These are phyloP conservation scores for Penicillium vulpinum DNA, from an alignment of 2,329 filamentous ascomycete genomes.

Conservation along the genomic window DNA sequence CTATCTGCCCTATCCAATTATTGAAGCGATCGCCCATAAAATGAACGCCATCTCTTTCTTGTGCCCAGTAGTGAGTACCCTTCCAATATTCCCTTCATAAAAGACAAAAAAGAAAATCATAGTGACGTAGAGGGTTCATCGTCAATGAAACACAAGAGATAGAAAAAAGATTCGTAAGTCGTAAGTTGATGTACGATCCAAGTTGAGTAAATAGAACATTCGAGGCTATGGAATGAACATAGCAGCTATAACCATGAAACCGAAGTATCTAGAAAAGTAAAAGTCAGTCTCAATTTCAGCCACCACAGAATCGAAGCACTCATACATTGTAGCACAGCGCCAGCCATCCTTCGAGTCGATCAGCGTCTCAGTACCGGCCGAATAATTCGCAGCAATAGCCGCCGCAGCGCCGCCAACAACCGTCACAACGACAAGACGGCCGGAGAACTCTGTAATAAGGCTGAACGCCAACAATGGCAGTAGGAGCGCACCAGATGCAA, in stretches of 20 bases:
- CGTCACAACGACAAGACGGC: constrained; percentile 58
- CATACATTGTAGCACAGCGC: constrained; percentile 42
- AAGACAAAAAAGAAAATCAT: not conserved
- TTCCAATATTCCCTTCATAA: not conserved
- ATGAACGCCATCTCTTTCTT: constrained; percentile 9
- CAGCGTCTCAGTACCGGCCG: constrained; percentile 35
- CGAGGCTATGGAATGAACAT: constrained; percentile 37
- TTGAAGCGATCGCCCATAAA: not conserved
- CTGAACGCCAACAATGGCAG: constrained; percentile 61
- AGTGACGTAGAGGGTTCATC: not conserved
- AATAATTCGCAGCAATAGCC: constrained; percentile 40
- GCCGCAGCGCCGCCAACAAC: constrained; percentile 53
- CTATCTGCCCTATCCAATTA: not conserved
- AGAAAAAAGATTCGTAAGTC: constrained; percentile 19
- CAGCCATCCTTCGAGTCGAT: constrained; percentile 43
- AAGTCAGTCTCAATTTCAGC: not conserved
- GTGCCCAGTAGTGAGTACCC: not conserved
- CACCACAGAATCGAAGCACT: not conserved
- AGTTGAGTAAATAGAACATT: not conserved
- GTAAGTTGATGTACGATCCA: constrained; percentile 1
- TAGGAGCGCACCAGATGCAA: constrained; percentile 54
- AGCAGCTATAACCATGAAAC: constrained; percentile 41
- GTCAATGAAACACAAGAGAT: not conserved
- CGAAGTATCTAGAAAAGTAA: constrained; percentile 36
- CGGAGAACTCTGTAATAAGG: constrained; percentile 57